Conservation (phyloP, 106 monocot species). For the Dactylorhiza incarnata region DNA sequence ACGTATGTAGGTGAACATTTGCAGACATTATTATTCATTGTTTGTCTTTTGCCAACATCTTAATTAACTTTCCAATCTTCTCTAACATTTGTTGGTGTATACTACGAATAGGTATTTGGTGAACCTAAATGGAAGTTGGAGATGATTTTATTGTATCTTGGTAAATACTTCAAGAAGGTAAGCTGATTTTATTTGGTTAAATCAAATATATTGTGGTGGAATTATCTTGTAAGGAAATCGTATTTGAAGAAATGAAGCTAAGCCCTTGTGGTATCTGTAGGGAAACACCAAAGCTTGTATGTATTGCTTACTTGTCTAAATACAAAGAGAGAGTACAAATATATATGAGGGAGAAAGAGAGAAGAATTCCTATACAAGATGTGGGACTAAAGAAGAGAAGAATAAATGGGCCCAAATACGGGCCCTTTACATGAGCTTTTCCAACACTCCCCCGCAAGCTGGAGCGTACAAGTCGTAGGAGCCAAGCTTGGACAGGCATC, state of each 20-base stretch:
- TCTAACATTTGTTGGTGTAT: not conserved
- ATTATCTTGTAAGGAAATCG: not conserved
- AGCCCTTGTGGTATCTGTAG: too few relatives aligned
- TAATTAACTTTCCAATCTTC: not conserved
- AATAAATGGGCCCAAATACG: too few relatives aligned
- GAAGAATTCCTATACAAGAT: too few relatives aligned
- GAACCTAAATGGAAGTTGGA: slow-evolving; percentile 8
- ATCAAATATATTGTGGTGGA: not conserved
- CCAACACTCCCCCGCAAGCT: too few relatives aligned
- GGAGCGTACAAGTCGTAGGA: too few relatives aligned
- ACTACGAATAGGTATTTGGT: slow-evolving; percentile 2
- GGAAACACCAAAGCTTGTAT: too few relatives aligned
- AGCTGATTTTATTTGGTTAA: not conserved
- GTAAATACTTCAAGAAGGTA: slow-evolving; percentile 4
- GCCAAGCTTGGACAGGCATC: too few relatives aligned
- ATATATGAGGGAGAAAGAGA: too few relatives aligned
- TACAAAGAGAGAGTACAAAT: too few relatives aligned
- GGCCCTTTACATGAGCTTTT: too few relatives aligned
- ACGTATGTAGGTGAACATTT: not conserved
- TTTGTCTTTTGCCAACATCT: not conserved
- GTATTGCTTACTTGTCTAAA: too few relatives aligned
- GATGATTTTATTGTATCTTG: slow-evolving; percentile 5
- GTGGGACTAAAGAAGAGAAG: too few relatives aligned
- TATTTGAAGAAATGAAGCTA: not conserved
- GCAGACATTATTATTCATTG: not conserved